These are phyloP conservation scores for Vitellaria paradoxa DNA, from an alignment of 179 eudicot species.

Conservation along the genomic window DNA sequence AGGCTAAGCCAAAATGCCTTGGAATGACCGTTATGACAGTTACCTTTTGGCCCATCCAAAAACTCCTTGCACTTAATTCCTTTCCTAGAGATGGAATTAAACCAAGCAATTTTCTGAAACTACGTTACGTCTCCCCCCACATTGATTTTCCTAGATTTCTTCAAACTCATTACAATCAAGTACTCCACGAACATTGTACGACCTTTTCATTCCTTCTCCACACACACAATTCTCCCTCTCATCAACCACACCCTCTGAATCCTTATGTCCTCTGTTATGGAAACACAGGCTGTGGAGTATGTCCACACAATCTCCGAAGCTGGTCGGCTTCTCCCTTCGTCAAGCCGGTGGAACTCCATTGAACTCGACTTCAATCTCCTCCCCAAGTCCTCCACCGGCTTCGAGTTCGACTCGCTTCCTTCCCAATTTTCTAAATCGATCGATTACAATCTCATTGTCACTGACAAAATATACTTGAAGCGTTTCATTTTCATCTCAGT, in stretches of 20 bases:
- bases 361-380: constrained; percentile 29
- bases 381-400: constrained; percentile 18
- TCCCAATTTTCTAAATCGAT: constrained; percentile 31
- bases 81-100: no score
- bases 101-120: no score
- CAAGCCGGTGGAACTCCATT: constrained; percentile 35
- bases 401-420: constrained; percentile 28
- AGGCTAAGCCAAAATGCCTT: no score
- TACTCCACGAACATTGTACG: no score
- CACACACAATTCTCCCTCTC: neutral
- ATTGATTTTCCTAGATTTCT: no score
- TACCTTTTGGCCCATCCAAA: no score
- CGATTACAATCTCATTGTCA: constrained; percentile 27
- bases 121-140: no score
- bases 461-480: constrained; percentile 21
- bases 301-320: constrained; percentile 23
- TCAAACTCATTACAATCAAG: no score
- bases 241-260: constrained; percentile 13
- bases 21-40: no score
- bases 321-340: constrained; percentile 33
- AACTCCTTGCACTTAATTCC: no score
- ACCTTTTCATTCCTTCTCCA: no score
- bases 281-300: neutral
- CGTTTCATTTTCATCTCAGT: constrained; percentile 15
- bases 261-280: constrained; percentile 3